Evolutionary conservation across 192 early-diverging fungal species (phyloP).

Genomic region (Rhizophagus sp.): DNA sequence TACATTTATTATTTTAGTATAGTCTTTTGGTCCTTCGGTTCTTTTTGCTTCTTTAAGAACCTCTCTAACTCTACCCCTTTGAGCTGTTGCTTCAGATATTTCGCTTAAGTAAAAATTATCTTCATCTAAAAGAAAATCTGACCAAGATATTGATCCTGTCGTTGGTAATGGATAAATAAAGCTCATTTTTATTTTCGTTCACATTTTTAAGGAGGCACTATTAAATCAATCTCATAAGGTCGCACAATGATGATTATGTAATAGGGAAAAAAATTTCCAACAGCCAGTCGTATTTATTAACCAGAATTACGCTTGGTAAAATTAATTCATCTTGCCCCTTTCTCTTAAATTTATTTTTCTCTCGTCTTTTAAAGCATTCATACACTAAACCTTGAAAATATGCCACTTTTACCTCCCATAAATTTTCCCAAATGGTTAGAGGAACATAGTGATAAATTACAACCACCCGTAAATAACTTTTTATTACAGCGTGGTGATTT

Average conservation of each 20-base stretch:
- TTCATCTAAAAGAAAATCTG: slow-evolving; percentile 47
- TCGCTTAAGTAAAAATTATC: slow-evolving; percentile 46
- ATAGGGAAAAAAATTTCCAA: too few species aligned
- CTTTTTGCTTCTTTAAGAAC: slow-evolving; percentile 53
- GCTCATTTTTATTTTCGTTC: slow-evolving; percentile 41
- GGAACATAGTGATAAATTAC: slow-evolving; percentile 76
- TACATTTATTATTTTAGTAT: slow-evolving; percentile 45
- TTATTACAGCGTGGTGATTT: slow-evolving; percentile 82
- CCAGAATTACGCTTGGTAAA: too few species aligned
- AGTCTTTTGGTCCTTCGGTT: slow-evolving; percentile 47
- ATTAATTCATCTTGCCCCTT: too few species aligned
- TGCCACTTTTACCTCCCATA: slow-evolving; percentile 70
- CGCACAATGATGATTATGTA: too few species aligned
- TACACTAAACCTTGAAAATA: not conserved
- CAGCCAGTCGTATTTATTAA: too few species aligned
- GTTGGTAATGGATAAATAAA: slow-evolving; percentile 57
- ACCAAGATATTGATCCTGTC: slow-evolving; percentile 55
- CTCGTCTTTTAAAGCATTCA: not conserved
- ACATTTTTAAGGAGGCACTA: not conserved
- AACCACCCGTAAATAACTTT: slow-evolving; percentile 95
- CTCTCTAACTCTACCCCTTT: slow-evolving; percentile 53
- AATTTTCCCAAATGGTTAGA: slow-evolving; percentile 90
- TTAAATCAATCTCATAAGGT: too few species aligned
- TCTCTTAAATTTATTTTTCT: too few species aligned
- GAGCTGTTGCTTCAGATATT: slow-evolving; percentile 59